Evolutionary conservation across 1,139 yeast species (phyloP), one percentile per base, ranked within the genome.

Genomic region (Geotrichum candidum): DNA sequence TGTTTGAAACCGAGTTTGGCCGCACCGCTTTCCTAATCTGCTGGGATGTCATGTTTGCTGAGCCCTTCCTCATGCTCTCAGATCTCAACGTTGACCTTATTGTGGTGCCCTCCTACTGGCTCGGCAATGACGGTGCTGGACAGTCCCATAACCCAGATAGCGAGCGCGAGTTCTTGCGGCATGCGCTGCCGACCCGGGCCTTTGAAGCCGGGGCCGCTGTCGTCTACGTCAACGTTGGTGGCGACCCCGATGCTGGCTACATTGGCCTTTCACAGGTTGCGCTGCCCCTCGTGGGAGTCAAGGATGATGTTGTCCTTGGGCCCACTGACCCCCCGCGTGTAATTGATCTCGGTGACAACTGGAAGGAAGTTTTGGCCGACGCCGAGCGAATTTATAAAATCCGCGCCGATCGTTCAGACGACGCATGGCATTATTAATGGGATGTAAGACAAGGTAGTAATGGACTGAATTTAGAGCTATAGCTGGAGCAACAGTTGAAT

Each of bases 91-190:
- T 61, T 33, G 63, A 65, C 33, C 56, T 66, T 15, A 56, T 66
- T 57, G 56, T 66, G 22, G 62, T 66, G 4, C 68, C 68, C 25
- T 65, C 66, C 23, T 66, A 61, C 60, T 66, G 68, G 68, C 61
- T 64, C 31, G 67, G 62, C 38, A 63, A 57, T 23, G 68, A 61
- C 15, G 58, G 52, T 2, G 50, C 22, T 13, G 66, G 56, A 5
- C 48, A 51, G 11, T n/a, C n/a, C n/a, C 51, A 56, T n/a, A 65
- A 65, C 51, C 53, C 48, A n/a, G 62, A 66, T 41, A 31, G 65
- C 41, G 68, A 66, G 57, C 51, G 56, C 2, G 51, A 51, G 50
- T 62, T 66, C 35, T 54, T 66, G 51, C 50, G 60, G 27, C 54
- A 62, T 11, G 58, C 61, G 15, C 58, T 66, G 27, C 59, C 66